Base-by-base conservation (phyloP, 345 rosid genomes). In the Boechera divaricarpa region DNA sequence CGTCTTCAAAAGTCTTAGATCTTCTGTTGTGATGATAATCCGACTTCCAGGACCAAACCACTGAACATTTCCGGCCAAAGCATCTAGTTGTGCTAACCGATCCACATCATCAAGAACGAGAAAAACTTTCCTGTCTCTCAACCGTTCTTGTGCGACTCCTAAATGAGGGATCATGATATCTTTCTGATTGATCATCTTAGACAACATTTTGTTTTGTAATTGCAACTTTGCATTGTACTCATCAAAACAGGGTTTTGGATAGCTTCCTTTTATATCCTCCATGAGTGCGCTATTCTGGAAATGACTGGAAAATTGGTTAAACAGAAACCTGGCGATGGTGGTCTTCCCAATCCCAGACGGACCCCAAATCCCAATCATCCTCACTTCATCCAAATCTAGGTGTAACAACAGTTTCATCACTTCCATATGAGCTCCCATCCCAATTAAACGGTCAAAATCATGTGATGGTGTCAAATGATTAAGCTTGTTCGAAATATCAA, bases 11-110 rank as follows among this genome's bases (percentile, higher is more conserved):
- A 78, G 18, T 9, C 48, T 42, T 24, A 2, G 44, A 60, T 78
- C 45, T 53, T 72, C 31, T 2, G 63, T 38, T 13, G 79, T 60
- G 33, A 76, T 12, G 42, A 76, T 58, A 36, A 75, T 59, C 33
- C 53, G 54, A 44, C 69, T 63, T 44, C 54, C 3, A 44, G 26
- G 54, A 63, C 69, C 69, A 44, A 63, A 67, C 59, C 47, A 29
- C 9, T 10, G 1, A 35, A 6, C 63, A 12, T 33, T 24, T 35
- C 26, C n/a, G 3, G 18, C 47, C 18, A 75, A 48, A 0, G 26
- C 49, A 5, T 47, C 13, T 33, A 58, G 26, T 8, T 75, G 73
- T 9, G 7, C 13, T 0, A 9, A 0, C n/a, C 28, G 7, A 56
- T 45, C 33, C 3, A 36, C 78, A 47, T 75, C 67, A 45, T 57